Conservation (phyloP, 495 filamentous ascomycete species). For the Oidiodendron maius region DNA sequence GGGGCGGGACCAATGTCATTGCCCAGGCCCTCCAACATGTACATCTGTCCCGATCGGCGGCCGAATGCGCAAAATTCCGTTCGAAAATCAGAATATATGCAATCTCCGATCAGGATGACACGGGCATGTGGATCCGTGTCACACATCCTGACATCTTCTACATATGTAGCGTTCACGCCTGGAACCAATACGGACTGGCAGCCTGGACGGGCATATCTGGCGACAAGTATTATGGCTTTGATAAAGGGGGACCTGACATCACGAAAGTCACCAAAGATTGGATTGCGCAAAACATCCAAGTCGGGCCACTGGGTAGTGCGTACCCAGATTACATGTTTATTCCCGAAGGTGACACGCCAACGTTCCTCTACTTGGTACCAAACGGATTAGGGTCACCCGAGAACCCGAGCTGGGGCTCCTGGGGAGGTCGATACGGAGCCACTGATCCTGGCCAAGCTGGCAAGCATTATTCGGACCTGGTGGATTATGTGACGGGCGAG, state of each 20-base stretch:
- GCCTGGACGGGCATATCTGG: slow-evolving; percentile 42
- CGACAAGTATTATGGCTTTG: slow-evolving; percentile 35
- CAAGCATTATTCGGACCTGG: not conserved
- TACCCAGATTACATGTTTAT: slow-evolving; percentile 38
- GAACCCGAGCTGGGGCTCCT: slow-evolving; percentile 36
- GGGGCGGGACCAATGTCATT: slow-evolving; percentile 43
- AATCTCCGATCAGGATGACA: slow-evolving; percentile 44
- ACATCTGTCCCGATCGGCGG: not conserved
- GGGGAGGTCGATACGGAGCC: slow-evolving; percentile 37
- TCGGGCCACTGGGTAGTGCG: slow-evolving; percentile 30
- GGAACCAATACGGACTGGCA: slow-evolving; percentile 41
- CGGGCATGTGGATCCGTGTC: slow-evolving; percentile 37
- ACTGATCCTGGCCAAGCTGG: slow-evolving; percentile 13
- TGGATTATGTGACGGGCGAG: not conserved
- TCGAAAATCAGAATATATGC: slow-evolving; percentile 39
- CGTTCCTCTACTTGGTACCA: slow-evolving; percentile 39
- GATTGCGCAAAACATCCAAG: slow-evolving; percentile 38
- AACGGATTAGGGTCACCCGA: slow-evolving; percentile 39
- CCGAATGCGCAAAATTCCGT: slow-evolving; percentile 23
- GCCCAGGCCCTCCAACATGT: slow-evolving; percentile 30
- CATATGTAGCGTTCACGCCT: slow-evolving; percentile 38
- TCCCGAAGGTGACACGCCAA: slow-evolving; percentile 41
- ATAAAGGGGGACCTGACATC: slow-evolving; percentile 39
- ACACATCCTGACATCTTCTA: slow-evolving; percentile 39
- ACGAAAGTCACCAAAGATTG: slow-evolving; percentile 33